Evolutionary conservation across 148 eudicot genomes (phyloP).

Genomic region (Polygonum aviculare): DNA sequence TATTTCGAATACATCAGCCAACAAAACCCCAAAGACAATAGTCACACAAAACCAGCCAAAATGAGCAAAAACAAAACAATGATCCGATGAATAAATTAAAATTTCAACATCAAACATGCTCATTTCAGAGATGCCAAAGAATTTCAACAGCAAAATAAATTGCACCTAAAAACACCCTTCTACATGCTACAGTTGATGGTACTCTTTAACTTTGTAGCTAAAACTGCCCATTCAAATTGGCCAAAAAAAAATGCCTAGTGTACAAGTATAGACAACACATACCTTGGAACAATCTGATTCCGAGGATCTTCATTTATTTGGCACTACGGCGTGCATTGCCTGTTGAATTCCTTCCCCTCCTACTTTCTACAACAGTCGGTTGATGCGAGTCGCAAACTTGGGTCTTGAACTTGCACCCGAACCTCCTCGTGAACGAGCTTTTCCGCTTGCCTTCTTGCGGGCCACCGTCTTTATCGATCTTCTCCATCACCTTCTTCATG

Average conservation of each 20-base stretch:
- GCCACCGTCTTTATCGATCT: slow-evolving; percentile 39
- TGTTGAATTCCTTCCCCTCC: slow-evolving; percentile 36
- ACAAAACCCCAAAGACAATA: no score
- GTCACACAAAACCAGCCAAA: no score
- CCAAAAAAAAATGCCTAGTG: neutral
- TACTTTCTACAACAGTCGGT: slow-evolving; percentile 45
- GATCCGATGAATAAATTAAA: no score
- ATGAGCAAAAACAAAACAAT: no score
- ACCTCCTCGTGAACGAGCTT: slow-evolving; percentile 32
- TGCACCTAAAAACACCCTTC: neutral
- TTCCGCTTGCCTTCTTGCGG: slow-evolving; percentile 27
- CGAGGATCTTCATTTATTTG: neutral
- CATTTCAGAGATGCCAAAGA: neutral
- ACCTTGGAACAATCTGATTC: neutral
- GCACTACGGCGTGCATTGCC: slow-evolving; percentile 11
- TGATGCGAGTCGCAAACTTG: slow-evolving; percentile 96
- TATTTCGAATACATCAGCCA: no score
- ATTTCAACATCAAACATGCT: neutral
- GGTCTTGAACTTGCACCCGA: slow-evolving; percentile 91
- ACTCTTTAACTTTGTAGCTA: neutral
- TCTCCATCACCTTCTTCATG: slow-evolving; percentile 69
- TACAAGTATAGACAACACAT: neutral
- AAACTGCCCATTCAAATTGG: no score
- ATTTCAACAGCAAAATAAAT: neutral
- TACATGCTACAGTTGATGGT: neutral